These are phyloP conservation scores for Crassisporium funariophilum DNA, from an alignment of 768 basidiomycete genomes.

Conservation along the genomic window DNA sequence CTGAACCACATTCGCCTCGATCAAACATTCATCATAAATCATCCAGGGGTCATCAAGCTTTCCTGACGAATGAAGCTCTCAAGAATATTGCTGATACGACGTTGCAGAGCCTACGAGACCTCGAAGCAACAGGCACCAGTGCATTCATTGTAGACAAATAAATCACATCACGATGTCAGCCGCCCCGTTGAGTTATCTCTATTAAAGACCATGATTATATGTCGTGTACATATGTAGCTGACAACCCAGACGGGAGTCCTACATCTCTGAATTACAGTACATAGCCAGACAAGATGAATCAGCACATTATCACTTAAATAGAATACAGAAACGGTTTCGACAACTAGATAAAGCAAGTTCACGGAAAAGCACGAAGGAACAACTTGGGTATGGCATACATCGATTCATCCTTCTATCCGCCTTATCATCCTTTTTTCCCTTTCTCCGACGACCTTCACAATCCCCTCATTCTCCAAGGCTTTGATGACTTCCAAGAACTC, in stretches of 20 bases:
- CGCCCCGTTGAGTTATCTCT: too few relatives aligned
- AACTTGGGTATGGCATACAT: too few relatives aligned
- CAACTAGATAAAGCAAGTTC: neutral
- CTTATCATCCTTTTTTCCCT: constrained; percentile 82
- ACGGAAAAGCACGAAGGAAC: constrained; percentile 2
- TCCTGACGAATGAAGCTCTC: constrained; percentile 42
- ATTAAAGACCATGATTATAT: too few relatives aligned
- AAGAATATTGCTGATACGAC: constrained; percentile 43
- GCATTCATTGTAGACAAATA: constrained; percentile 26
- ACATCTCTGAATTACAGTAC: too few relatives aligned
- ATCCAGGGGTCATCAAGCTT: constrained; percentile 45
- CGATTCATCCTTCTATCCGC: constrained; percentile 48
- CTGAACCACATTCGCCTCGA: neutral
- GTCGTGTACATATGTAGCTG: too few relatives aligned
- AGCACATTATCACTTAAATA: too few relatives aligned
- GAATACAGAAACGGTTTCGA: neutral
- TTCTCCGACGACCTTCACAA: constrained; percentile 85
- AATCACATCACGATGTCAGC: neutral
- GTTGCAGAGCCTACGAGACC: constrained; percentile 34
- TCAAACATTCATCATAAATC: neutral
- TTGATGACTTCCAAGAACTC: constrained; percentile 86
- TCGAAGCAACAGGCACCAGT: constrained; percentile 34
- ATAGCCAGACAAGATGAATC: too few relatives aligned
- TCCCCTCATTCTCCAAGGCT: constrained; percentile 81
- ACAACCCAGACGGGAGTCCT: too few relatives aligned